Base-by-base conservation (phyloP, 306 rosid species). In the Canavalia ensiformis region DNA sequence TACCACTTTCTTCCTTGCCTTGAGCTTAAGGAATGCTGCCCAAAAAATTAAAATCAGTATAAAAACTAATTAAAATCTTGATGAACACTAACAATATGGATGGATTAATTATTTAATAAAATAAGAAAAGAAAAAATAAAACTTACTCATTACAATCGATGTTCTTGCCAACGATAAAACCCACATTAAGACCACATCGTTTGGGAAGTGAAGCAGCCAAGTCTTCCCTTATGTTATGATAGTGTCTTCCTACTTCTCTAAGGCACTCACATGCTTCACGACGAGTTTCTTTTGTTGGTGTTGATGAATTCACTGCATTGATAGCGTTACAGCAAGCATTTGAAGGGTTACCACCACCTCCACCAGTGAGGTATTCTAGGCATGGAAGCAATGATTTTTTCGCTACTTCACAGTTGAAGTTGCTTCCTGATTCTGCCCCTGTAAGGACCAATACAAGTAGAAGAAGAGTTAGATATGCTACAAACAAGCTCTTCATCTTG, bases 221-320 rank as follows among this genome's bases (percentile, higher is more conserved):
- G 6, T 35, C 67, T 0, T 44, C 79, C 4, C 5, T 30, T 1
- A 81, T 8, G 44, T 8, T 12, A 6, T n/a, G 6, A 3, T 44
- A 2, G 1, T 8, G 7, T 12, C 0, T 0, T 1, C 66, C 31
- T 0, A 57, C 35, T 0, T 29, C 76, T 78, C 56, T 31, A 5
- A 89, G 33, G 45, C 92, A 87, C 30, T 80, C n/a, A 51, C 90
- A 87, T 6, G 81, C 84, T 0, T 13, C 69, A 2, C 41, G 82
- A 2, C 54, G 41, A 7, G 84, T 86, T 0, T 55, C 37, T 1
- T 25, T 63, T 1, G 84, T 42, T 0, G 60, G 59, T 5, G 82
- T 4, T 34, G 47, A 66, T 5, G 73, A 34, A 63, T 70, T 75
- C 44, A 88, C 13, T 3, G 0, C 2, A 1, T 2, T 3, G 3